Base-by-base conservation (phyloP, 352 stramenopile species). In the Globisporangium acanthophoron region DNA sequence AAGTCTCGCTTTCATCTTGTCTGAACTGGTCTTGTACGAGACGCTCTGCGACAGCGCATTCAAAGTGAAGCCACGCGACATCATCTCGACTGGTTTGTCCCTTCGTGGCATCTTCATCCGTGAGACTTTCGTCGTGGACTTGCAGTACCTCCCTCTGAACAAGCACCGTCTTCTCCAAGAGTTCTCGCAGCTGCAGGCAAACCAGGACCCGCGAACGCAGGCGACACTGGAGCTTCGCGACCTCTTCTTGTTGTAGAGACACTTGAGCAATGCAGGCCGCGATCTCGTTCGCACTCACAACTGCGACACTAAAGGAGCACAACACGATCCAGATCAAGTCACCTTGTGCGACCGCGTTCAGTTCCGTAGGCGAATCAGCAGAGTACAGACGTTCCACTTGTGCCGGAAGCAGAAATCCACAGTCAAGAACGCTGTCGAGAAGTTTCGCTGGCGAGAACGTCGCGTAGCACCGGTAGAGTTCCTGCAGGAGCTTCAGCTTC, bases 291-390 rank as follows among this genome's bases (percentile, higher is more conserved):
- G 59, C 60, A 33, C 64, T 70, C 21, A 21, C 49, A 33, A 88
- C 63, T n/a, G 67, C 50, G 41, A 88, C 44, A 31, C 82, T 71
- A 4, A 88, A 51, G 8, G 66, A 68, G 45, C 78, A 84, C 11
- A 78, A 60, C n/a, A 88, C 43, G 43, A 64, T 74, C 78, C 78
- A 88, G 21, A 87, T 76, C 18, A 80, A 47, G 20, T 52, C 69
- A 21, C 66, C 63, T 18, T 73, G 47, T 18, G 21, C 62, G 18
- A 44, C 57, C 15, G 65, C 59, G 3, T 67, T 55, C 16, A 59
- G 7, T 2, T 71, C 12, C n/a, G 61, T 59, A 1, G 31, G 31
- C 0, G 48, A 21, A 20, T 70, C 45, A n/a, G 31, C 27, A 47
- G 65, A 39, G 37, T 71, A 16, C 1, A 40, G 51, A 7, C 43